Base-by-base conservation (phyloP, 805 yeast species). In the Candida ipomoeae region DNA sequence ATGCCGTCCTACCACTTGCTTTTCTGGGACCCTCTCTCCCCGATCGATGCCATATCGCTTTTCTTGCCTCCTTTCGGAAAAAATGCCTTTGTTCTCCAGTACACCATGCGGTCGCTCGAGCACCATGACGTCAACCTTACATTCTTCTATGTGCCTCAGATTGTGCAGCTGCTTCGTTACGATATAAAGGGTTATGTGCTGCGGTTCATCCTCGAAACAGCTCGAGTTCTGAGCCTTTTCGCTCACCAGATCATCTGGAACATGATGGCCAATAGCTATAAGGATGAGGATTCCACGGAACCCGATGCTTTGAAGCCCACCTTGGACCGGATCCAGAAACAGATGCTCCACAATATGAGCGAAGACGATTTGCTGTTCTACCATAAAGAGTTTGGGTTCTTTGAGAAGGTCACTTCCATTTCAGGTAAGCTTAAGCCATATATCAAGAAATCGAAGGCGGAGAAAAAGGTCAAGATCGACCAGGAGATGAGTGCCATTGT, bases 161-260 rank as follows among this genome's bases (percentile, higher is more conserved):
- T 94, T 67, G 99, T 94, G 18, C 99, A 94, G 69, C 79, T 89
- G 55, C 75, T 94, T 58, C 79, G 98, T 55, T 85, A 84, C 64
- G 99, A 94, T 64, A 68, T 68, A 10, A 73, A 80, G 41, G 98
- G 97, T 0, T 91, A 89, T 60, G 95, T 92, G 41, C 89, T 88
- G 59, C 79, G 89, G 58, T 89, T 87, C 63, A 90, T 94, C 55
- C 70, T 92, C 49, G 98, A 94, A 65, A 89, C 97, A 1, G 97
- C 96, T 1, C 84, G 86, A 62, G 88, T 90, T 13, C 85, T 94
- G 26, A 95, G 88, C 57, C 73, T 92, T 54, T 94, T 94, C 75
- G 91, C 98, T 0, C 99, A 94, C 67, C 99, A 94, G 68, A 91
- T 94, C 56, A 89, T 94, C 49, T 94, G 99, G 99, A 94, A 94